Evolutionary conservation across 768 basidiomycete genomes (phyloP).

Genomic region (Hydnomerulius pinastri): DNA sequence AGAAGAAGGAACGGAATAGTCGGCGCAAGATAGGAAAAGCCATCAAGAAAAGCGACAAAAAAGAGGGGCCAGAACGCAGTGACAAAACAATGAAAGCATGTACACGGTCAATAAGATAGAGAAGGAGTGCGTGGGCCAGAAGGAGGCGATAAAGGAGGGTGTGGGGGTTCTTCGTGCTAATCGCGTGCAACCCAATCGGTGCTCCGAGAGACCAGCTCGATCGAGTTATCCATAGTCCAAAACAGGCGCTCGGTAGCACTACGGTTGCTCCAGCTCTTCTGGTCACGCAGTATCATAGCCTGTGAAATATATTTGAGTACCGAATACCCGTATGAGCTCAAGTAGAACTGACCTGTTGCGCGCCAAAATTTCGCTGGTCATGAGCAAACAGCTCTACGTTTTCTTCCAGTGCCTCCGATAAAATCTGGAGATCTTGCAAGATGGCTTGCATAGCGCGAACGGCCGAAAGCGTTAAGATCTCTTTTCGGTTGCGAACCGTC

Average conservation of each 20-base stretch:
- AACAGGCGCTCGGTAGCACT: slow-evolving; percentile 91
- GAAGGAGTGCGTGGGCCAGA: neutral
- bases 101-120: slow-evolving; percentile 7
- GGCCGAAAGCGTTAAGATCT: slow-evolving; percentile 68
- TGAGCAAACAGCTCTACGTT: slow-evolving; percentile 91
- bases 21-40: slow-evolving; percentile 6
- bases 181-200: slow-evolving; percentile 85
- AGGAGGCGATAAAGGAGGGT: neutral
- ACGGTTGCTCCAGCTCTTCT: slow-evolving; percentile 92
- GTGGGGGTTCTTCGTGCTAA: slow-evolving; percentile 28
- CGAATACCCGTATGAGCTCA: neutral
- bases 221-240: slow-evolving; percentile 89
- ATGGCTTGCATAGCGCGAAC: slow-evolving; percentile 84
- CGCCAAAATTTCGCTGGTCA: slow-evolving; percentile 93
- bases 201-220: slow-evolving; percentile 83
- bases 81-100: slow-evolving; percentile 12
- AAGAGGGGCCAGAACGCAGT: neutral
- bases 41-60: slow-evolving; percentile 10
- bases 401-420: slow-evolving; percentile 88
- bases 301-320: slow-evolving; percentile 31
- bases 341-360: slow-evolving; percentile 76
- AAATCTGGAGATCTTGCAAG: slow-evolving; percentile 81
- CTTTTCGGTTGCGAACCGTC: slow-evolving; percentile 72
- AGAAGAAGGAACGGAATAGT: neutral
- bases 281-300: slow-evolving; percentile 96